These are phyloP conservation scores for Rehmannia glutinosa DNA, from an alignment of 257 asterid species.

Conservation along the genomic window DNA sequence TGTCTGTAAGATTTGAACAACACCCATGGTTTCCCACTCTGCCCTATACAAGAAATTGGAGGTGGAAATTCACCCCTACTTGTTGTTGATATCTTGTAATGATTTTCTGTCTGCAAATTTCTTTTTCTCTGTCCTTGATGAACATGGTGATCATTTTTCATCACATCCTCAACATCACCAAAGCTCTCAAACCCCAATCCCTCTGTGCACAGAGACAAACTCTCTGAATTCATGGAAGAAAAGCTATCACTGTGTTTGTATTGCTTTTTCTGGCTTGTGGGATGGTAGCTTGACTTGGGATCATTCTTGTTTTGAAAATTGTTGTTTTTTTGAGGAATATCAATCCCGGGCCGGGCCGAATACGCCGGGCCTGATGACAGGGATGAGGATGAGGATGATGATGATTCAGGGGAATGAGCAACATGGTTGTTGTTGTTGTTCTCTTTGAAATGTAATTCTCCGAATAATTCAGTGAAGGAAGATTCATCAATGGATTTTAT, in stretches of 20 bases:
- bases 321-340: background rate
- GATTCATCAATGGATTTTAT: conserved; percentile 37
- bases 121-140: too few species aligned
- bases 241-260: conserved; percentile 40
- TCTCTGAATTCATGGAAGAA: conserved; percentile 59
- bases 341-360: background rate
- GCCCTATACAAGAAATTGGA: conserved; percentile 79
- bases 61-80: conserved; percentile 56
- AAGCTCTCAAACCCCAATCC: conserved; percentile 86
- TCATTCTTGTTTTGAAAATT: background rate
- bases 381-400: conserved; percentile 1
- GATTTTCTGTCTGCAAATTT: too few species aligned
- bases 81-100: conserved; percentile 37
- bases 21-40: conserved; percentile 89
- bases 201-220: conserved; percentile 73
- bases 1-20: conserved; percentile 55
- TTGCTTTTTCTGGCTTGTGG: conserved; percentile 12
- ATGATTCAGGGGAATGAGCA: background rate
- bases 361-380: too few species aligned
- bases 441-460: conserved; percentile 64
- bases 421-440: background rate
- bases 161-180: conserved; percentile 68
- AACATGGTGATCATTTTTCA: conserved; percentile 23
- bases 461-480: conserved; percentile 60
- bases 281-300: background rate